A percentile compares a stretch with the other conserved stretches of the same genome.
Evolutionary conservation across 192 early-diverging fungal species (phyloP).

Genomic region (Coemansia sp.): DNA sequence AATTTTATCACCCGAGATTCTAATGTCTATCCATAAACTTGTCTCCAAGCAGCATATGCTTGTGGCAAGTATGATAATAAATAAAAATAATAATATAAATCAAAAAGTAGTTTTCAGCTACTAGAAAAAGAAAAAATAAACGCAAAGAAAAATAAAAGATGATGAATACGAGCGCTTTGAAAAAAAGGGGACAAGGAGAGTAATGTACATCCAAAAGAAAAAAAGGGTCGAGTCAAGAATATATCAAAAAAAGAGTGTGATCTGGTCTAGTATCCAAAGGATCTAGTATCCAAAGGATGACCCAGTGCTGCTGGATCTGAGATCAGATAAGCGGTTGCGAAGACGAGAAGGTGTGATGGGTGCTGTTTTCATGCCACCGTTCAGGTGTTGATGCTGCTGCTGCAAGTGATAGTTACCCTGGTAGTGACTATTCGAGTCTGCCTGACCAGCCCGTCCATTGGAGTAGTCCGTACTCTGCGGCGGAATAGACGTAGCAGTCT

Average conservation of each 20-base stretch:
- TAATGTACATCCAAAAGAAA: background rate
- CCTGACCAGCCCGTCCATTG: background rate
- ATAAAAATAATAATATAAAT: background rate
- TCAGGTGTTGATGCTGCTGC: slow-evolving; percentile 1
- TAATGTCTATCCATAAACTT: no score
- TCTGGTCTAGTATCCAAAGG: background rate
- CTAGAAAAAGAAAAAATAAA: background rate
- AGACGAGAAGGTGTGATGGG: slow-evolving; percentile 42
- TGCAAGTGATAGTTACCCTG: background rate
- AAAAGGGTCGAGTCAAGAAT: background rate
- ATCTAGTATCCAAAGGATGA: no score
- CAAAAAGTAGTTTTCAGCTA: no score
- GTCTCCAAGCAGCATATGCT: no score
- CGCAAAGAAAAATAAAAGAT: background rate
- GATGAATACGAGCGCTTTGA: background rate
- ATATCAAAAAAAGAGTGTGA: background rate
- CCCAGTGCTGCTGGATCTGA: slow-evolving; percentile 19
- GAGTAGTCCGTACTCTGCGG: background rate
- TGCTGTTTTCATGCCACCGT: slow-evolving; percentile 13
- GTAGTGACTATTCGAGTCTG: no score
- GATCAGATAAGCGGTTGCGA: slow-evolving; percentile 37
- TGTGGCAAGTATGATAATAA: background rate
- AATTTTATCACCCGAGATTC: no score
- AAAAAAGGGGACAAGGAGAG: background rate
- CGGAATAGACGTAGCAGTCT: background rate